phyloP scores from a whole-genome alignment of 73 alveolate genomes.

The Blepharisma japonicum region DNA sequence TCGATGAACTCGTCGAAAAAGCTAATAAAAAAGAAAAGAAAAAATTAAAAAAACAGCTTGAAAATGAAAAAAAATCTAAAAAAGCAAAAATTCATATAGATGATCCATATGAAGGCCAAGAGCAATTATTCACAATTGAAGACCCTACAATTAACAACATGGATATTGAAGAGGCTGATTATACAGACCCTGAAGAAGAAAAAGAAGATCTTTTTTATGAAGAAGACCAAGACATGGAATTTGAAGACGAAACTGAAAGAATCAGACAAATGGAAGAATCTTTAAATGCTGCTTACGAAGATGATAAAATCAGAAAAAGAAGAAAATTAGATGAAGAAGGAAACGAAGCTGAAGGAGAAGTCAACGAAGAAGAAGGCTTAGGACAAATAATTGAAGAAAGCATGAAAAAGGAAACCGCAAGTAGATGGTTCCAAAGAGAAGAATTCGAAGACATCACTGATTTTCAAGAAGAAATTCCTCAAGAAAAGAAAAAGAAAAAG shows the following conservation, averaged over 20 bases:
- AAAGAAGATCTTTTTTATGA: constrained; percentile 25
- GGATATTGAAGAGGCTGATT: constrained; percentile 34
- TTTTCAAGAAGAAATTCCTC: constrained; percentile 17
- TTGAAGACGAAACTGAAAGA: neutral
- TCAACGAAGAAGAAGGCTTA: constrained; percentile 4
- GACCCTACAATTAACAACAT: neutral
- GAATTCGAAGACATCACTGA: constrained; percentile 58
- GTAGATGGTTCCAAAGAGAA: constrained; percentile 51
- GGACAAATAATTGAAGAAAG: constrained; percentile 25
- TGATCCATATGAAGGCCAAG: constrained; percentile 46
- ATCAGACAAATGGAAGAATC: neutral
- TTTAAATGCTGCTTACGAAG: constrained; percentile 7
- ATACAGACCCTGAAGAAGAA: constrained; percentile 42
- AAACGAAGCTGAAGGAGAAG: neutral
- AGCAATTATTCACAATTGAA: constrained; percentile 17
- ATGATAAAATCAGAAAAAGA: constrained; percentile 34
- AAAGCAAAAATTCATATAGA: constrained; percentile 48
- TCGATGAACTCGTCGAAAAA: constrained; percentile 61
- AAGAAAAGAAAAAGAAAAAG: constrained; percentile 34
- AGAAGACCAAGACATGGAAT: neutral
- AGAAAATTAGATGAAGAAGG: constrained; percentile 32
- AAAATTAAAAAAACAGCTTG: constrained; percentile 64
- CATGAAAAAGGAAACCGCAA: constrained; percentile 50
- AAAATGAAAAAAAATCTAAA: constrained; percentile 58
- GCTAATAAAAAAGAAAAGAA: constrained; percentile 64